Percentiles rank a stretch among this genome's conserved stretches.
These are phyloP conservation scores for Ochromonas danica DNA, from an alignment of 108 stramenopile genomes.

Conservation along the genomic window DNA sequence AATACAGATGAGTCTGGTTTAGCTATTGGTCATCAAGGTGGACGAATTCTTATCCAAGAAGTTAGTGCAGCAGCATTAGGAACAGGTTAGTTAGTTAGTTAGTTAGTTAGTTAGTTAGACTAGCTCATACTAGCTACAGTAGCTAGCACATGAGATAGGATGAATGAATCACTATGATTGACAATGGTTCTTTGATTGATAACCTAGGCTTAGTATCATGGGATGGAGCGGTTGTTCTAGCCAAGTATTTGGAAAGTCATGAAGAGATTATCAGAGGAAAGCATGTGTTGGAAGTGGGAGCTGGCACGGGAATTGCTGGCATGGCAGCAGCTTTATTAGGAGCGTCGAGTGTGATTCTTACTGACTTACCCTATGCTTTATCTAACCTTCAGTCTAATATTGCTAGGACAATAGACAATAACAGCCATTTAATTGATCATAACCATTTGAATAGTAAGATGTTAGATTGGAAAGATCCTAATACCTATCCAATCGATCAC, in stretches of 20 bases:
- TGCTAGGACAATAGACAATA: background rate
- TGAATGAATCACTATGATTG: no score
- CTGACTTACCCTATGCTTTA: conserved; percentile 6
- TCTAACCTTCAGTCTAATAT: conserved; percentile 1
- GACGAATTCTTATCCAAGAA: no score
- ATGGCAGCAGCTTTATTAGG: background rate
- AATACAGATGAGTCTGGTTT: no score
- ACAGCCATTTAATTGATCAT: background rate
- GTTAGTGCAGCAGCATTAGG: no score
- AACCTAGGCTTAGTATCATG: conserved; percentile 21
- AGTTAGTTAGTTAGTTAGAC: no score
- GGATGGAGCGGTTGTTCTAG: conserved; percentile 29
- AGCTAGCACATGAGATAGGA: no score
- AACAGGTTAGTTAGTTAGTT: no score
- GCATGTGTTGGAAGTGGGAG: conserved; percentile 20
- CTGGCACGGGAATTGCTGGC: conserved; percentile 30
- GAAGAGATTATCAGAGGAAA: background rate
- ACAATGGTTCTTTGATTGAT: no score
- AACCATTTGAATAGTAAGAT: background rate
- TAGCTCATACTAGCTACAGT: no score
- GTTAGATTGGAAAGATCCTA: conserved; percentile 20
- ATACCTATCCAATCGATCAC: background rate
- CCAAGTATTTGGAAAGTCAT: conserved; percentile 31
- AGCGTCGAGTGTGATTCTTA: background rate
- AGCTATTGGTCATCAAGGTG: no score